Evolutionary conservation across 2,329 filamentous ascomycete genomes (phyloP).

Genomic region (Trichoderma oligosporum): DNA sequence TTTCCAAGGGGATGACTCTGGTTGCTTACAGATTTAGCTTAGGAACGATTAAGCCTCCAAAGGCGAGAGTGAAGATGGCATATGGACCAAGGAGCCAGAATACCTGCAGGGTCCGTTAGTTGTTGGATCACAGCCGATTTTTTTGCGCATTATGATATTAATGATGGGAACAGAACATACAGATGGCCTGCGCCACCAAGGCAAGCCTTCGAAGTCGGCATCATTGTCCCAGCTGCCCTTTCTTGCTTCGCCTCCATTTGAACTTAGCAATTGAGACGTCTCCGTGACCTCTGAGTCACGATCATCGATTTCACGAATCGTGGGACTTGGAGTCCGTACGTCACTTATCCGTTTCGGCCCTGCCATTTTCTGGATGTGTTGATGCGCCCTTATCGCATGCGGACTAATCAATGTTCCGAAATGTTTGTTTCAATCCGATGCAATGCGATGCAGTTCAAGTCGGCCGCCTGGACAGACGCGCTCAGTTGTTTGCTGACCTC

Average conservation of each 20-base stretch:
- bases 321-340: neutral
- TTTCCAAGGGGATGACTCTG: too few relatives aligned
- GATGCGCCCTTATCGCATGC: neutral
- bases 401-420: neutral
- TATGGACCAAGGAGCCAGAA: slow-evolving; percentile 82
- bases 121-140: neutral
- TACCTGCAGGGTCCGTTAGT: slow-evolving; percentile 49
- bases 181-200: slow-evolving; percentile 62
- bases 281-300: slow-evolving; percentile 30
- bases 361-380: slow-evolving; percentile 1
- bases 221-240: slow-evolving; percentile 20
- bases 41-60: slow-evolving; percentile 80
- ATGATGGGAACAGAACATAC: slow-evolving; percentile 40
- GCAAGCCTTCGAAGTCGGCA: slow-evolving; percentile 57
- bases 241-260: slow-evolving; percentile 22
- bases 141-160: neutral
- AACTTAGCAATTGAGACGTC: slow-evolving; percentile 38
- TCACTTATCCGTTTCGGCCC: slow-evolving; percentile 12
- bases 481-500: neutral
- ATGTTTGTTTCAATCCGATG: neutral
- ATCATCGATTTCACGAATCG: slow-evolving; percentile 14
- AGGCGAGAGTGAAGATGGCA: slow-evolving; percentile 76
- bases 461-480: slow-evolving; percentile 2
- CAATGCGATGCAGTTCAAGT: neutral
- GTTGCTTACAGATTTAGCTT: slow-evolving; percentile 69